Conservation (phyloP, 106 monocot species). For the Hemerocallis citrina region DNA sequence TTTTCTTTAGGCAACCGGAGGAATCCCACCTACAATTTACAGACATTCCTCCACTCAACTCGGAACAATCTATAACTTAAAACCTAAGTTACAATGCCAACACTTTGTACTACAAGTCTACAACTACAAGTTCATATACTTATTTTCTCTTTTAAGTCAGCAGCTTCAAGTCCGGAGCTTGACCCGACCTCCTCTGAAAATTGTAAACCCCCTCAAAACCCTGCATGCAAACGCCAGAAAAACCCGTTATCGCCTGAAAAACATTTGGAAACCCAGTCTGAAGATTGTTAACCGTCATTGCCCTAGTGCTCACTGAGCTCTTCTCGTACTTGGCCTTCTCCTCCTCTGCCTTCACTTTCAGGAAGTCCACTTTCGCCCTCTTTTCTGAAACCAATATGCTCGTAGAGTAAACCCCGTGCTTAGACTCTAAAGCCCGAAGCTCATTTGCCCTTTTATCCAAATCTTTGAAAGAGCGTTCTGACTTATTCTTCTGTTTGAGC, state of each 20-base stretch:
- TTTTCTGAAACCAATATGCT: slow-evolving; percentile 26
- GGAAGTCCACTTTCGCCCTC: slow-evolving; percentile 48
- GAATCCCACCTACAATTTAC: slow-evolving; percentile 1
- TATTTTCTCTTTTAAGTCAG: not conserved
- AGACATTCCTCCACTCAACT: not conserved
- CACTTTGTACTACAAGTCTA: not conserved
- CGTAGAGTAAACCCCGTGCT: slow-evolving; percentile 34
- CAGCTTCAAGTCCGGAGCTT: slow-evolving; percentile 1
- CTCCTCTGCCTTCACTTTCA: slow-evolving; percentile 60
- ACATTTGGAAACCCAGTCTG: slow-evolving; percentile 91
- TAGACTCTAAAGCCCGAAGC: slow-evolving; percentile 46
- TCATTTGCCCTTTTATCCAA: slow-evolving; percentile 53
- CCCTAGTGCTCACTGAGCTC: slow-evolving; percentile 57
- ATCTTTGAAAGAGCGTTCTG: slow-evolving; percentile 46
- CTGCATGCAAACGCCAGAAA: slow-evolving; percentile 75
- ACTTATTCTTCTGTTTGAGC: slow-evolving; percentile 57
- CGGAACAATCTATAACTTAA: not conserved
- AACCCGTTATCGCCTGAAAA: slow-evolving; percentile 90
- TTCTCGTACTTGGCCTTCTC: slow-evolving; percentile 84
- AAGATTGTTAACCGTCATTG: slow-evolving; percentile 87
- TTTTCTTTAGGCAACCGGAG: no score
- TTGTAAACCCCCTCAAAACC: slow-evolving; percentile 54
- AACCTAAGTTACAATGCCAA: not conserved
- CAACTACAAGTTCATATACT: not conserved
- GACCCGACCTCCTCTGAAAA: slow-evolving; percentile 13